Percentiles rank a stretch among this genome's conserved stretches.
Conservation (phyloP, 176 grass and related monocot genomes). For the bread wheat (Triticum aestivum) region DNA sequence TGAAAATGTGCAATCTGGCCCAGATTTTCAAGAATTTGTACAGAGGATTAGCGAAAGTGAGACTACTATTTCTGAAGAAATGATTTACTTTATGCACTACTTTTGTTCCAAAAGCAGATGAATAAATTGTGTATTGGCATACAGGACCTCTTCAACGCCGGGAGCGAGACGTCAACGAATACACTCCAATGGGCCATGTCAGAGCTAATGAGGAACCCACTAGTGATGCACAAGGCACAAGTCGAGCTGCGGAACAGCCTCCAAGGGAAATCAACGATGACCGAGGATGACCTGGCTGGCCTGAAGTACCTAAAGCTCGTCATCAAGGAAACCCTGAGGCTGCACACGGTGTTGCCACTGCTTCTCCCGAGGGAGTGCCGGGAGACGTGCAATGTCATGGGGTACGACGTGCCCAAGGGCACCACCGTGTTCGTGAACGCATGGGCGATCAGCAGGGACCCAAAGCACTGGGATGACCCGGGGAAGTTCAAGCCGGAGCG, state of each 20-base stretch:
- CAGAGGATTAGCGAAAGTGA: no score
- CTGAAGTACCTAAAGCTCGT: constrained; percentile 42
- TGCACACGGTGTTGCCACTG: constrained; percentile 37
- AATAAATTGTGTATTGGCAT: no score
- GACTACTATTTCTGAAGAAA: no score
- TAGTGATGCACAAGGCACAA: constrained; percentile 28
- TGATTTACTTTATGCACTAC: no score
- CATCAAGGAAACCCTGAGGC: constrained; percentile 47
- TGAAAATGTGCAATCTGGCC: no score
- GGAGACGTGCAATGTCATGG: constrained; percentile 21
- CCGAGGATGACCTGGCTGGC: constrained; percentile 19
- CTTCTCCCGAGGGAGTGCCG: constrained; percentile 24
- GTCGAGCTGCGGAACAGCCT: constrained; percentile 14
- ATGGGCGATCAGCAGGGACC: constrained; percentile 43
- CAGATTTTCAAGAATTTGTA: no score
- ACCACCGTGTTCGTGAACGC: constrained; percentile 28
- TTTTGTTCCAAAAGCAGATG: no score
- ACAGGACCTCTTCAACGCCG: constrained; percentile 40
- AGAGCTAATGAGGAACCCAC: constrained; percentile 26
- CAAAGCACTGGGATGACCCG: constrained; percentile 16
- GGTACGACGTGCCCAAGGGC: constrained; percentile 31
- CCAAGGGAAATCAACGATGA: background rate
- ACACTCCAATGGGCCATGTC: constrained; percentile 35
- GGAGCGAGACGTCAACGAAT: constrained; percentile 22
- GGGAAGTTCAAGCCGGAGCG: constrained; percentile 36